phyloP scores from a whole-genome alignment of 495 filamentous ascomycete genomes.

The Trichoderma gamsii region DNA sequence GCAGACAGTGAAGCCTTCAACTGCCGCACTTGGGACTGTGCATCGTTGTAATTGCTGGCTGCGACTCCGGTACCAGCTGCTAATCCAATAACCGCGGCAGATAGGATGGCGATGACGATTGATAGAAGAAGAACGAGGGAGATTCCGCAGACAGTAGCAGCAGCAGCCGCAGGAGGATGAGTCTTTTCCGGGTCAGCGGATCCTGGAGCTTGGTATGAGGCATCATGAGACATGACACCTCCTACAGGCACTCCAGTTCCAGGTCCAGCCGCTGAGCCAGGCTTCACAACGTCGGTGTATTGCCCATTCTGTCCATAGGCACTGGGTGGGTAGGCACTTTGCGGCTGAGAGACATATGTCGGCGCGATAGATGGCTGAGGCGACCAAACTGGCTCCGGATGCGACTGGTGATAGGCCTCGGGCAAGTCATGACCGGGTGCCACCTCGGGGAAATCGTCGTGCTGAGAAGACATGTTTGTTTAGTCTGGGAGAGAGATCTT shows the following conservation, averaged over 20 bases:
- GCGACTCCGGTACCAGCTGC: slow-evolving; percentile 39
- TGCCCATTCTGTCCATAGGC: not conserved
- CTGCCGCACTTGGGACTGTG: slow-evolving; percentile 25
- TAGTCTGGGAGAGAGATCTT: slow-evolving; percentile 9
- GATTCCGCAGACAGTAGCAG: not conserved
- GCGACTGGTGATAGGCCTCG: not conserved
- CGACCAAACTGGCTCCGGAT: not conserved
- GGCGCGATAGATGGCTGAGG: slow-evolving; percentile 3
- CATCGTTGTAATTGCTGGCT: slow-evolving; percentile 34
- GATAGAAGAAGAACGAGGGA: slow-evolving; percentile 36
- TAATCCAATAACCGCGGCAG: slow-evolving; percentile 38
- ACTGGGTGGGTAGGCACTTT: not conserved
- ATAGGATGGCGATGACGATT: slow-evolving; percentile 34
- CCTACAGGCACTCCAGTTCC: not conserved
- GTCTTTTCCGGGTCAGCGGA: not conserved
- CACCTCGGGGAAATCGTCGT: not conserved
- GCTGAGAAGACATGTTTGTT: not conserved
- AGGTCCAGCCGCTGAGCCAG: not conserved
- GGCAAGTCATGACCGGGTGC: not conserved
- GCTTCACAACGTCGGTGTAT: not conserved
- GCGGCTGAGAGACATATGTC: not conserved
- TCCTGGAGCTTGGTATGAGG: not conserved
- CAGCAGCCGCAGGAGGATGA: not conserved
- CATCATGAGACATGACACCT: too few species aligned
- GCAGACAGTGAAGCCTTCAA: slow-evolving; percentile 20